phyloP scores from a whole-genome alignment of 495 filamentous ascomycete genomes.

The Hyaloscypha finlandica region DNA sequence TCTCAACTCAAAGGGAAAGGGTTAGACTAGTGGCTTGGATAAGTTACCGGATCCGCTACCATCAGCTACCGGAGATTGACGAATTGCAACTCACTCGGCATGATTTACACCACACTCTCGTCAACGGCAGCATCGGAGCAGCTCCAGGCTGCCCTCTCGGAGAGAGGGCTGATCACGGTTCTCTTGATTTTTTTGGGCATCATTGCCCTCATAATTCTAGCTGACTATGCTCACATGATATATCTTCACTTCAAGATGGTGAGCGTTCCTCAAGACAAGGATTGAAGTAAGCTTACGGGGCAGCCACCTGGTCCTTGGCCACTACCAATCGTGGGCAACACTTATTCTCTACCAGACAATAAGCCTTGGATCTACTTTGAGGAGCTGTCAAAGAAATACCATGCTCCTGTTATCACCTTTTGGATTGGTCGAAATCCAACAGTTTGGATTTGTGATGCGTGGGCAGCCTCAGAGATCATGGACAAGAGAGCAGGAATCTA shows the following conservation, averaged over 20 bases:
- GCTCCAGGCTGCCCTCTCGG: slow-evolving; percentile 12
- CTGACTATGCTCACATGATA: slow-evolving; percentile 54
- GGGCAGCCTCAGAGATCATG: slow-evolving; percentile 56
- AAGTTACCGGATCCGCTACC: not conserved
- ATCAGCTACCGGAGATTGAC: not conserved
- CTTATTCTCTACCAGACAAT: slow-evolving; percentile 55
- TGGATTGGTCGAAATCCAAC: slow-evolving; percentile 65
- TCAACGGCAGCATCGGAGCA: slow-evolving; percentile 19
- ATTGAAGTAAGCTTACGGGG: slow-evolving; percentile 4
- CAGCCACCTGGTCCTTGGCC: slow-evolving; percentile 60
- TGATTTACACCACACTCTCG: slow-evolving; percentile 6
- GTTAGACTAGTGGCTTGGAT: not conserved
- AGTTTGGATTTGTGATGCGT: slow-evolving; percentile 67
- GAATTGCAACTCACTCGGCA: not conserved
- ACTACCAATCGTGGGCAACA: slow-evolving; percentile 55
- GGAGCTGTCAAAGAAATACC: slow-evolving; percentile 52
- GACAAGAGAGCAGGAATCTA: slow-evolving; percentile 60
- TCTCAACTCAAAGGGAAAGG: not conserved
- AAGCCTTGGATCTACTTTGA: slow-evolving; percentile 71
- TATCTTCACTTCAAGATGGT: slow-evolving; percentile 47
- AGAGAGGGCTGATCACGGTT: slow-evolving; percentile 13
- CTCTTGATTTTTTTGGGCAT: slow-evolving; percentile 33
- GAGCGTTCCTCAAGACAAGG: not conserved
- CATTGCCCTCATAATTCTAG: slow-evolving; percentile 35
- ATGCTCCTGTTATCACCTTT: slow-evolving; percentile 59